Percentiles rank a stretch among this genome's conserved stretches.
Conservation (phyloP, 345 rosid genomes). For the Acer negundo region DNA sequence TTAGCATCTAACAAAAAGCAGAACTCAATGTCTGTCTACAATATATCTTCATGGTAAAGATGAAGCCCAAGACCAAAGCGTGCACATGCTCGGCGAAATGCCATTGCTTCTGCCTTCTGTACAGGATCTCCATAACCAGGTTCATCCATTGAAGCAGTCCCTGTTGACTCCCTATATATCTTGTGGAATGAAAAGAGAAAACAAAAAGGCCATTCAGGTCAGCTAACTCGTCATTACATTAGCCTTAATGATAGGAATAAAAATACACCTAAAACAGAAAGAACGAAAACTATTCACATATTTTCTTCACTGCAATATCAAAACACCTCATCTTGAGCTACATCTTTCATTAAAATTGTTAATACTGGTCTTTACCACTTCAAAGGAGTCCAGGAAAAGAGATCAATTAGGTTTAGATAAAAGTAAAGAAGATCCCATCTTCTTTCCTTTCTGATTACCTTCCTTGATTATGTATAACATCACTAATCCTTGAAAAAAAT, state of each 20-base stretch:
- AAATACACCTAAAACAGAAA: neutral
- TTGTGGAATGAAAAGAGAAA: constrained; percentile 13
- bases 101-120: constrained; percentile 94
- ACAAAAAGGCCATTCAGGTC: neutral
- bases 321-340: neutral
- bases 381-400: neutral
- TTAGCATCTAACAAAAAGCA: neutral
- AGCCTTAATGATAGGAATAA: neutral
- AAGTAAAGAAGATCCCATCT: neutral
- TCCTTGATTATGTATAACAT: neutral
- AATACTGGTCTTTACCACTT: neutral
- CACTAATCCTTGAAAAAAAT: neutral
- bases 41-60: constrained; percentile 78
- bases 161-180: constrained; percentile 76
- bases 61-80: constrained; percentile 89
- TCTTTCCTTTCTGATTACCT: neutral
- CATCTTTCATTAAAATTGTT: neutral
- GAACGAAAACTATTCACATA: neutral
- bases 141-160: constrained; percentile 62
- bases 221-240: neutral
- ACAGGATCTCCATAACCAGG: constrained; percentile 76
- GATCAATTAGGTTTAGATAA: too few species aligned
- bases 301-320: neutral
- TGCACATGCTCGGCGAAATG: constrained; percentile 87
- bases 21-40: constrained; percentile 19